Conservation (phyloP, 257 asterid species). For the Leptodermis oblonga region DNA sequence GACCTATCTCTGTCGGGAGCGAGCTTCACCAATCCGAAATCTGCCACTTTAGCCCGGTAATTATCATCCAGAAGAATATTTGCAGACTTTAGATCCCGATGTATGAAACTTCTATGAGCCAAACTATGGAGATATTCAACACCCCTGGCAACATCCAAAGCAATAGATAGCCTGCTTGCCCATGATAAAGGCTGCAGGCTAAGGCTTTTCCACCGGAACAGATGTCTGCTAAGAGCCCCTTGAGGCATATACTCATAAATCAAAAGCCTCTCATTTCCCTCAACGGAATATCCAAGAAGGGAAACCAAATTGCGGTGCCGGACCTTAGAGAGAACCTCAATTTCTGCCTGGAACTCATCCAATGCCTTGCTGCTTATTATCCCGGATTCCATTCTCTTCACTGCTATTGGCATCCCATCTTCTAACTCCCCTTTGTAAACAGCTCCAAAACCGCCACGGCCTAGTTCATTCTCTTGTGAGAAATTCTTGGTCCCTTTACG, state of each 20-base stretch:
- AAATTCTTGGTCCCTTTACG: slow-evolving; percentile 75
- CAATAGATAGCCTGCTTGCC: slow-evolving; percentile 78
- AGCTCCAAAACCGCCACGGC: slow-evolving; percentile 93
- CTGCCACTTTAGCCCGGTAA: slow-evolving; percentile 77
- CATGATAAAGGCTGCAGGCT: slow-evolving; percentile 81
- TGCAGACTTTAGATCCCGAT: slow-evolving; percentile 81
- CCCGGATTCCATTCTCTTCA: slow-evolving; percentile 89
- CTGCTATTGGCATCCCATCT: slow-evolving; percentile 84
- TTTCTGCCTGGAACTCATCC: slow-evolving; percentile 80
- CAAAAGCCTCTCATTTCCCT: slow-evolving; percentile 69
- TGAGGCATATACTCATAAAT: slow-evolving; percentile 86
- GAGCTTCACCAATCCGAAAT: slow-evolving; percentile 85
- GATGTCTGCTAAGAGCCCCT: slow-evolving; percentile 84
- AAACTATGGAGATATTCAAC: slow-evolving; percentile 75
- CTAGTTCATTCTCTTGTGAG: slow-evolving; percentile 76
- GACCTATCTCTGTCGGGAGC: slow-evolving; percentile 84
- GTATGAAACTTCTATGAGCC: slow-evolving; percentile 81
- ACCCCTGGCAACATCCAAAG: slow-evolving; percentile 88
- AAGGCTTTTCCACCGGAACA: slow-evolving; percentile 67
- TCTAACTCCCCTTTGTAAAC: slow-evolving; percentile 80
- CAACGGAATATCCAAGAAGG: slow-evolving; percentile 65
- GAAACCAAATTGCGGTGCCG: slow-evolving; percentile 87
- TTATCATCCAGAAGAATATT: slow-evolving; percentile 78
- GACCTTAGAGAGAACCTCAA: slow-evolving; percentile 81
- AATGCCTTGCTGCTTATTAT: slow-evolving; percentile 59